Percentiles rank a stretch among this genome's conserved stretches.
These are phyloP conservation scores for Epichloe typhina DNA, from an alignment of 2,329 filamentous ascomycete genomes.

Conservation along the genomic window DNA sequence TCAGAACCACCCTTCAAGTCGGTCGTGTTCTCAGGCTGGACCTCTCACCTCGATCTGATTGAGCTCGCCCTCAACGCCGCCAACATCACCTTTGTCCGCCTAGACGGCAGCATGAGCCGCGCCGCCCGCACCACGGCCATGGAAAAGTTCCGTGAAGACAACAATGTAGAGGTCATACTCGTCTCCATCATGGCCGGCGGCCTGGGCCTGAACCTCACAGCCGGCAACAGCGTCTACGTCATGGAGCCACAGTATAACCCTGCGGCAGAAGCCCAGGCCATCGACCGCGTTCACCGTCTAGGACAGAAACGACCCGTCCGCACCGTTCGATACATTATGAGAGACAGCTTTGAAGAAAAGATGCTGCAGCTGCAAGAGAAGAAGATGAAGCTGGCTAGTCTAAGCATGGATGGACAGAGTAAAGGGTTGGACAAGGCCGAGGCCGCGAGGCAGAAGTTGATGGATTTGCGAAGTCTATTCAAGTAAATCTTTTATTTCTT, in stretches of 20 bases:
- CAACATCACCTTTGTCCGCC: conserved; percentile 58
- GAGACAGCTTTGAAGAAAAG: conserved; percentile 81
- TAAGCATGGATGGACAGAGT: conserved; percentile 63
- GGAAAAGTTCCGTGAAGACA: conserved; percentile 62
- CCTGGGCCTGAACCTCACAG: conserved; percentile 78
- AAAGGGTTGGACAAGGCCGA: conserved; percentile 36
- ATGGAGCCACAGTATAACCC: conserved; percentile 99
- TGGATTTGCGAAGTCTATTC: conserved; percentile 47
- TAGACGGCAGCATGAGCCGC: conserved; percentile 83
- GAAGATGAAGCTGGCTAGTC: conserved; percentile 80
- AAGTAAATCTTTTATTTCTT: conserved; percentile 21
- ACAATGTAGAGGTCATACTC: conserved; percentile 62
- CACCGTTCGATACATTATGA: conserved; percentile 86
- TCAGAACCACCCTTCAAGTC: conserved; percentile 72
- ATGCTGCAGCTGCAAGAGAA: conserved; percentile 82
- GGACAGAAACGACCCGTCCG: conserved; percentile 80
- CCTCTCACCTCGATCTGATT: conserved; percentile 84
- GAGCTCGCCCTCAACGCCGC: conserved; percentile 61
- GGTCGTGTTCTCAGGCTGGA: conserved; percentile 95
- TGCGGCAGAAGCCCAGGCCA: conserved; percentile 82
- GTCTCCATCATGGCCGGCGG: conserved; percentile 90
- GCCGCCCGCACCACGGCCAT: conserved; percentile 61
- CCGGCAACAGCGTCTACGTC: conserved; percentile 77
- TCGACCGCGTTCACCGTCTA: conserved; percentile 83
- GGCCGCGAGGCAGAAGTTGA: conserved; percentile 46